These are phyloP conservation scores for Biscutella laevigata DNA, from an alignment of 441 rosid species.

Conservation along the genomic window DNA sequence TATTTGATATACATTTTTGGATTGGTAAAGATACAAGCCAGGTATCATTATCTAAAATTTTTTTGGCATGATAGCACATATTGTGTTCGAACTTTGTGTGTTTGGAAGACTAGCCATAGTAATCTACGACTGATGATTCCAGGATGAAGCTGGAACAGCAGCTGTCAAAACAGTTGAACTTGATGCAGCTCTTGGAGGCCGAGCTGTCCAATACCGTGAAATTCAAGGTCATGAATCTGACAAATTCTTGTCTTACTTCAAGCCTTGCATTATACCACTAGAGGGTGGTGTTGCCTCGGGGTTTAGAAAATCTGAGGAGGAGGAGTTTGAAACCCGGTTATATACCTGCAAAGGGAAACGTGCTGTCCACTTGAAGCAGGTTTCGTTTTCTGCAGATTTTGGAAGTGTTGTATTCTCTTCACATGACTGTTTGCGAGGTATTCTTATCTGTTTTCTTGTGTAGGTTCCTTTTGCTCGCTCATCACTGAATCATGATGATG, in stretches of 20 bases:
- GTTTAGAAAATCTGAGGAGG: conserved; percentile 61
- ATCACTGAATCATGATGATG: conserved; percentile 95
- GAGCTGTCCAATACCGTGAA: conserved; percentile 90
- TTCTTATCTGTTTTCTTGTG: conserved; percentile 25
- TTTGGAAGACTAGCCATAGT: background rate
- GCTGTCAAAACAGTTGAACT: conserved; percentile 86
- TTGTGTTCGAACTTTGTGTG: background rate
- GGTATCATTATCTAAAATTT: conserved; percentile 31
- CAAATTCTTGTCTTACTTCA: conserved; percentile 79
- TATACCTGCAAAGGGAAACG: conserved; percentile 79
- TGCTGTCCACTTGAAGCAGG: conserved; percentile 87
- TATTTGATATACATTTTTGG: conserved; percentile 83
- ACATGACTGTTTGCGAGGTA: conserved; percentile 13
- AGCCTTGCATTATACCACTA: conserved; percentile 80
- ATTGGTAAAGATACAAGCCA: conserved; percentile 89
- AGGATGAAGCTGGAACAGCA: conserved; percentile 97
- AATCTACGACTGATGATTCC: conserved; percentile 4
- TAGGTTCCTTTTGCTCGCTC: conserved; percentile 95
- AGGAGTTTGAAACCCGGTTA: conserved; percentile 65
- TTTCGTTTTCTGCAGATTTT: conserved; percentile 25
- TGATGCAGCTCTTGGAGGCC: conserved; percentile 85
- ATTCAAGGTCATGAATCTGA: conserved; percentile 86
- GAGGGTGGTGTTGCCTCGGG: conserved; percentile 93
- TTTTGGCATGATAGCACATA: background rate
- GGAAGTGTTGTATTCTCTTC: conserved; percentile 5